Evolutionary conservation across 345 rosid genomes (phyloP), one percentile per base, ranked within the genome.

Genomic region (Hypericum androsaemum): DNA sequence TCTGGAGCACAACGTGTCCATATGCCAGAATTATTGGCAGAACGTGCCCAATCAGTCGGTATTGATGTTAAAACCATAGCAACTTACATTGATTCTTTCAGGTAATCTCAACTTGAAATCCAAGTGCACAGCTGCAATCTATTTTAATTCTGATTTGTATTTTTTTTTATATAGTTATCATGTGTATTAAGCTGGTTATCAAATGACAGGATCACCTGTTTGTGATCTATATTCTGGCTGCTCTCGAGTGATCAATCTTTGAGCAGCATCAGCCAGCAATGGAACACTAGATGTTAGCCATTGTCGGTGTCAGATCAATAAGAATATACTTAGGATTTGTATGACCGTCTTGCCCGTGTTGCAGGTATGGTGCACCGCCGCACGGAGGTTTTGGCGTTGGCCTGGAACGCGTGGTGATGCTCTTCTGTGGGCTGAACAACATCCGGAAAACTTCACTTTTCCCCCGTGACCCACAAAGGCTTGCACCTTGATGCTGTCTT

Each of bases 1-100:
- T 87, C 98, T 5, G 98, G 96, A 65, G 95, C 84, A 43, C 96
- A 92, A 71, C 96, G 96, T 83, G 55, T 88, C 52, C 96, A 88
- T 70, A 80, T 70, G 40, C 80, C 94, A 14, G 89, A 88, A 40
- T 50, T 78, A 56, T 71, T 92, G 74, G 72, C 69, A 12, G 68
- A 83, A 75, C 95, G 84, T 11, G 98, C 96, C 7, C 59, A 64
- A 65, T 78, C 75, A 47, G 65, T 74, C 49, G 89, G 88, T 12
- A 84, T 88, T 50, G 88, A 92, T 60, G 86, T 81, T 47, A 80
- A 64, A 48, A 79, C 96, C 7, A 79, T 92, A 55, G 68, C 88
- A 7, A 74, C 86, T 10, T 90, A 84, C 47, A 70, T 88, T 7
- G 94, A 88, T 73, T 76, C 96, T 40, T 92, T 92, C 78, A 88